Conservation (phyloP, 2,329 filamentous ascomycete species). For the Pyrenophora tritici-repentis region DNA sequence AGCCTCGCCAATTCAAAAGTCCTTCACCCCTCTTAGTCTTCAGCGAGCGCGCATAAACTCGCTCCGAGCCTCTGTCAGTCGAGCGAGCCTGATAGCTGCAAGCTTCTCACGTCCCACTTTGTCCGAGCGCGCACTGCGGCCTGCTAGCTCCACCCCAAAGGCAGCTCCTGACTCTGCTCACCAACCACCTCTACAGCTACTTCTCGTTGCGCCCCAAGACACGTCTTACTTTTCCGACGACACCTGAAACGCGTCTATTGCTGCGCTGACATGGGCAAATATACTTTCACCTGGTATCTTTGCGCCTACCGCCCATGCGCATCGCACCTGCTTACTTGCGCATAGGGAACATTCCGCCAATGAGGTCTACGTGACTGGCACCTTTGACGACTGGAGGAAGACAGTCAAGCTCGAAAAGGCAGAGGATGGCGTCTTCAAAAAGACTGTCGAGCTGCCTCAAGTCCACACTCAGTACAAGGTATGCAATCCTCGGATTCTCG, state of each 20-base stretch:
- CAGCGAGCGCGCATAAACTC: conserved; percentile 19
- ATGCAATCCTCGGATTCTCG: conserved; percentile 34
- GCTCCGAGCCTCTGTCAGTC: conserved; percentile 9
- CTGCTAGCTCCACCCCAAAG: conserved; percentile 24
- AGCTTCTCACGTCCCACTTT: conserved; percentile 23
- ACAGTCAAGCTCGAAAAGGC: conserved; percentile 77
- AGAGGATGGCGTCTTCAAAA: conserved; percentile 71
- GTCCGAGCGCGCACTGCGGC: conserved; percentile 31
- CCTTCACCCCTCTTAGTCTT: conserved; percentile 12
- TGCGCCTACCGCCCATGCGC: conserved; percentile 1
- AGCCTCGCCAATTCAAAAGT: conserved; percentile 25
- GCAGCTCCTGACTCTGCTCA: conserved; percentile 30
- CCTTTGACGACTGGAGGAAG: conserved; percentile 93
- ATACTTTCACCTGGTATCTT: conserved; percentile 71
- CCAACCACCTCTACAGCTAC: conserved; percentile 30
- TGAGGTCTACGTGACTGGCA: conserved; percentile 93
- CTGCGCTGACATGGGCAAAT: conserved; percentile 63
- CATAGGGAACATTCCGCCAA: conserved; percentile 79
- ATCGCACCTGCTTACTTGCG: conserved; percentile 24
- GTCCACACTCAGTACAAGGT: conserved; percentile 94
- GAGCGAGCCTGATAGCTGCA: conserved; percentile 11
- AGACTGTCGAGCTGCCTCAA: conserved; percentile 74
- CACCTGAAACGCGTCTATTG: conserved; percentile 21
- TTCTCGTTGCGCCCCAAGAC: conserved; percentile 29
- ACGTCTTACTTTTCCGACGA: conserved; percentile 32